Evolutionary conservation across 257 asterid species (phyloP).

Genomic region (Misopates orontium): DNA sequence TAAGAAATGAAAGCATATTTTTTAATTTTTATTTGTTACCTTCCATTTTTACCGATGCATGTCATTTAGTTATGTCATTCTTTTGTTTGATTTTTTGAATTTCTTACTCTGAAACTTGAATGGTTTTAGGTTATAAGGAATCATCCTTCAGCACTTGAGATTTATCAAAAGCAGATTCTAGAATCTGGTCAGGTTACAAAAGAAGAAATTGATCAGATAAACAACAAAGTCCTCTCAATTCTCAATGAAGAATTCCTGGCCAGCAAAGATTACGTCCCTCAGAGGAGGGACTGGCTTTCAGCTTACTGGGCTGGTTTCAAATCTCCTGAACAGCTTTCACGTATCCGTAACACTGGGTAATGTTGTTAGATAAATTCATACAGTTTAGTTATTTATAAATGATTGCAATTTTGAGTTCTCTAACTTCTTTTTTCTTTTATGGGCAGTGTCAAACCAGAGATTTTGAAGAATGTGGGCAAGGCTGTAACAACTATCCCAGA

Average conservation of each 20-base stretch:
- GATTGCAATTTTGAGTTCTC: too few species aligned
- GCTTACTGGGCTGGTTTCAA: constrained; percentile 94
- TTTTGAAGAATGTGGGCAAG: constrained; percentile 88
- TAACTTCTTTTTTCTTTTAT: constrained; percentile 21
- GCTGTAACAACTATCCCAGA: constrained; percentile 81
- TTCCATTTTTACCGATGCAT: constrained; percentile 15
- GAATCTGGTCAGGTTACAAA: constrained; percentile 68
- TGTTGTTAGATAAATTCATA: constrained; percentile 22
- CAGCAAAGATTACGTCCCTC: constrained; percentile 88
- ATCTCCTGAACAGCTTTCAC: constrained; percentile 94
- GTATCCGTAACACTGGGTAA: constrained; percentile 88
- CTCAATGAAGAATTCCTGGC: constrained; percentile 92
- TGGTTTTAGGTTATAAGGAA: constrained; percentile 68
- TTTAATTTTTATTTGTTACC: not conserved
- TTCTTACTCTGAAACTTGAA: constrained; percentile 27
- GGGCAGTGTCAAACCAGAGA: constrained; percentile 88
- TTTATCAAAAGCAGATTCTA: constrained; percentile 80
- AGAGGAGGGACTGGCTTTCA: constrained; percentile 97
- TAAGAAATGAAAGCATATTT: not conserved
- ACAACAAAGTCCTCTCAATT: constrained; percentile 68
- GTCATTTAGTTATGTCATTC: constrained; percentile 19
- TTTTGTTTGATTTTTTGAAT: constrained; percentile 5
- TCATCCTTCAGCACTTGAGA: constrained; percentile 85
- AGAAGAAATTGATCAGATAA: constrained; percentile 69
- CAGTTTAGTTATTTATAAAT: not conserved